Percentiles rank a stretch among this genome's conserved stretches.
These are phyloP conservation scores for Brassica juncea DNA, from an alignment of 345 rosid species.

Conservation along the genomic window DNA sequence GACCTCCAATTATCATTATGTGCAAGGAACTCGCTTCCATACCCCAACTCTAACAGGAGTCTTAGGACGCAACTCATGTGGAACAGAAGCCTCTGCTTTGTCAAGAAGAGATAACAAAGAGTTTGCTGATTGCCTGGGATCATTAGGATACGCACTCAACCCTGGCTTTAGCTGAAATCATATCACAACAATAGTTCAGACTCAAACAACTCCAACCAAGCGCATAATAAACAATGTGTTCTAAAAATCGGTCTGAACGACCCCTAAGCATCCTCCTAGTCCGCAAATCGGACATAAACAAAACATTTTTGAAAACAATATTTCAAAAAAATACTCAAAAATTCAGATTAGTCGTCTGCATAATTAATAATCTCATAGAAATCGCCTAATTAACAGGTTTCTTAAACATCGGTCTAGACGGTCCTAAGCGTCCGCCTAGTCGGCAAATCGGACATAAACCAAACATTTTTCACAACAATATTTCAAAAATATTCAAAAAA, in stretches of 20 bases:
- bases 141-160: slow-evolving; percentile 75
- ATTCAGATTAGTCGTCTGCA: not conserved
- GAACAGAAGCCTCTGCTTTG: slow-evolving; percentile 81
- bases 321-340: not conserved
- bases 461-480: not conserved
- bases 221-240: not conserved
- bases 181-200: slow-evolving; percentile 18
- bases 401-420: too few species aligned
- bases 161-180: slow-evolving; percentile 68
- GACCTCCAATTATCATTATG: not conserved
- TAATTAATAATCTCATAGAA: not conserved
- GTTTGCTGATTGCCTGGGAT: slow-evolving; percentile 73
- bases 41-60: slow-evolving; percentile 99
- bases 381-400: too few species aligned
- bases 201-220: not conserved
- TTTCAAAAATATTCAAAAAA: slow-evolving; percentile 1
- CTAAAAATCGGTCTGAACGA: too few species aligned
- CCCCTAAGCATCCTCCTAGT: too few species aligned
- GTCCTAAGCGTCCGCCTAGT: too few species aligned
- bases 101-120: slow-evolving; percentile 72
- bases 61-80: slow-evolving; percentile 63
- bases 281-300: too few species aligned
- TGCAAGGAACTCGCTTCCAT: slow-evolving; percentile 31
- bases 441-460: too few species aligned
- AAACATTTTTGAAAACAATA: too few species aligned